Base-by-base conservation (phyloP, 2,329 filamentous ascomycete species). In the Fusarium kyushuense region DNA sequence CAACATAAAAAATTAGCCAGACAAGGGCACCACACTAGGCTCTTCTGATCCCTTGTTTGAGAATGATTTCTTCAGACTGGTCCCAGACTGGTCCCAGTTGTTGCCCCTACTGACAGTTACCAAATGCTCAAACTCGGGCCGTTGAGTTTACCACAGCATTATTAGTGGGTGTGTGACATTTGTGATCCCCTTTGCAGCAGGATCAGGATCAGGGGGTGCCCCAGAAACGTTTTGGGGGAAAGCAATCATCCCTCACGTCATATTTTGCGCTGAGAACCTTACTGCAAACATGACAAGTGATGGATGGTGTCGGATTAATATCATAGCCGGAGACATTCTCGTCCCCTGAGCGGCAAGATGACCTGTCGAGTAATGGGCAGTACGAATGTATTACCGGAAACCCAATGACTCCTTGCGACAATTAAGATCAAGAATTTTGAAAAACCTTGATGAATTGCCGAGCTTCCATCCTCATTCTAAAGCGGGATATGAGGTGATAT, bases 171-270 rank as follows among this genome's bases (percentile, higher is more conserved):
- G 56, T 66, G 56, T 32, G 35, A 57, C 61, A 42, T 58, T 45
- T 69, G 65, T 69, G 65, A 69, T 69, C 65, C 49, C 40, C 56
- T 58, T 69, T 69, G 65, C 65, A 65, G 65, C 61, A 66, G 61
- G 52, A 58, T 57, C 55, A 57, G 51, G 36, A 53, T 52, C 38
- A 53, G 61, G 59, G 65, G 65, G 65, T 66, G 48, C 30, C 29
- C 48, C 32, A 64, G 38, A 27, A 65, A 58, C 45, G 25, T 38
- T 62, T 57, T 43, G 30, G 42, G 27, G 52, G 47, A 63, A 58
- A 42, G 25, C 25, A 54, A n/a, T 43, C 35, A 41, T 53, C 36
- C 52, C 54, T 49, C 60, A 52, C 55, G 65, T 69, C 60, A 69
- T 62, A 45, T 62, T 51, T 41, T 27, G 40, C 35, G 32, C 32